Evolutionary conservation across 1,139 yeast genomes (phyloP).

Genomic region (Sugiyamaella neomexicana): DNA sequence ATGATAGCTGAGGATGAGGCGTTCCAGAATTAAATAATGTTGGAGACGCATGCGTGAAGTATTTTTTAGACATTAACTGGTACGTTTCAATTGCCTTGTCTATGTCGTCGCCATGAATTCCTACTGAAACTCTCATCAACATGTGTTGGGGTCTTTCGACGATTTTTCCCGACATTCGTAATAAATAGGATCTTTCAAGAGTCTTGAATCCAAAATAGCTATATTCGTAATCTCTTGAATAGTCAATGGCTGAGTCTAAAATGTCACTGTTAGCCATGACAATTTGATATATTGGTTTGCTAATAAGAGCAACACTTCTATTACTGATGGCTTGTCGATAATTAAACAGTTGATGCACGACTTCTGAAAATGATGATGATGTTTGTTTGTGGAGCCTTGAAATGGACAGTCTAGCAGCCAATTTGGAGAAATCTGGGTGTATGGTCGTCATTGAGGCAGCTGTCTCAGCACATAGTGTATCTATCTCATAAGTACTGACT

Average conservation of each 20-base stretch:
- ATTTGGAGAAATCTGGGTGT: slow-evolving; percentile 83
- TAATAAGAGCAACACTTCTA: slow-evolving; percentile 66
- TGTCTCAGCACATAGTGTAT: slow-evolving; percentile 81
- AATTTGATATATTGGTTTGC: slow-evolving; percentile 56
- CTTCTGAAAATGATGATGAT: slow-evolving; percentile 67
- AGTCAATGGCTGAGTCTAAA: slow-evolving; percentile 63
- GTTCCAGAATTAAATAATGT: slow-evolving; percentile 82
- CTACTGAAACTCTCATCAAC: slow-evolving; percentile 76
- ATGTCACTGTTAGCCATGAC: slow-evolving; percentile 55
- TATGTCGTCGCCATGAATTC: slow-evolving; percentile 69
- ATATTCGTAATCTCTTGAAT: slow-evolving; percentile 64
- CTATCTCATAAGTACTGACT: slow-evolving; percentile 75
- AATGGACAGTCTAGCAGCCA: slow-evolving; percentile 84
- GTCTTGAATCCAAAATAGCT: slow-evolving; percentile 78
- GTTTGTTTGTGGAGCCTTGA: slow-evolving; percentile 78
- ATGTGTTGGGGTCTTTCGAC: slow-evolving; percentile 82
- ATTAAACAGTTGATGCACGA: slow-evolving; percentile 60
- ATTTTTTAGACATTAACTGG: slow-evolving; percentile 70
- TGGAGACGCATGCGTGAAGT: slow-evolving; percentile 79
- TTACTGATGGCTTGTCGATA: slow-evolving; percentile 64
- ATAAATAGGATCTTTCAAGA: slow-evolving; percentile 66
- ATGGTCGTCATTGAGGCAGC: slow-evolving; percentile 86
- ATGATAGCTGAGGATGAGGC: slow-evolving; percentile 70
- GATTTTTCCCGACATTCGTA: slow-evolving; percentile 56
- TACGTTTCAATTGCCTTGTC: slow-evolving; percentile 66